A percentile compares a stretch with the other conserved stretches of the same genome.
Evolutionary conservation across 768 basidiomycete genomes (phyloP).

Genomic region (Hydnomerulius pinastri): DNA sequence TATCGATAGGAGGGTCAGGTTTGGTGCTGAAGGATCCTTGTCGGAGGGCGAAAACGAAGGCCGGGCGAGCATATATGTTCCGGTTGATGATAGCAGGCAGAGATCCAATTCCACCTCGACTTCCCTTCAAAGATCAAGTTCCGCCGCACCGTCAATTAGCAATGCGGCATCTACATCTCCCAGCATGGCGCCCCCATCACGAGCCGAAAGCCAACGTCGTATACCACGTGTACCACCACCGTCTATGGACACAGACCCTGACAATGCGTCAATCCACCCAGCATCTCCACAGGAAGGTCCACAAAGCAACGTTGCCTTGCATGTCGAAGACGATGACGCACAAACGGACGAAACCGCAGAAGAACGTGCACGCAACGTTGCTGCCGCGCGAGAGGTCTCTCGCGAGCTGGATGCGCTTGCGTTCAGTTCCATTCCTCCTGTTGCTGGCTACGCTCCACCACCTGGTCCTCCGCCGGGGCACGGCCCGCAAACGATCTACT

Average conservation of each 20-base stretch:
- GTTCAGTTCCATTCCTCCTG: slow-evolving; percentile 33
- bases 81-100: neutral
- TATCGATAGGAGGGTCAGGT: slow-evolving; percentile 11
- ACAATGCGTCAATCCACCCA: neutral
- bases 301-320: slow-evolving; percentile 3
- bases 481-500: neutral
- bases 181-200: slow-evolving; percentile 8
- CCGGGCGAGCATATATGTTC: neutral
- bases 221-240: slow-evolving; percentile 43
- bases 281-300: slow-evolving; percentile 6
- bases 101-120: neutral
- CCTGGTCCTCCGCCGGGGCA: slow-evolving; percentile 12
- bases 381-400: slow-evolving; percentile 68
- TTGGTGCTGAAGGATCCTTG: slow-evolving; percentile 9
- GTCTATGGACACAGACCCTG: slow-evolving; percentile 27
- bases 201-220: slow-evolving; percentile 25
- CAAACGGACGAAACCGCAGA: slow-evolving; percentile 37
- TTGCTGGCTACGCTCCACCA: slow-evolving; percentile 19
- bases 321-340: slow-evolving; percentile 26
- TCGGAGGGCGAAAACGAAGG: slow-evolving; percentile 12
- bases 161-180: neutral
- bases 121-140: neutral
- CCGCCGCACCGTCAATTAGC: slow-evolving; percentile 3
- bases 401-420: slow-evolving; percentile 63
- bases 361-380: slow-evolving; percentile 59